phyloP scores from a whole-genome alignment of 768 basidiomycete genomes.

The Russula sp. region DNA sequence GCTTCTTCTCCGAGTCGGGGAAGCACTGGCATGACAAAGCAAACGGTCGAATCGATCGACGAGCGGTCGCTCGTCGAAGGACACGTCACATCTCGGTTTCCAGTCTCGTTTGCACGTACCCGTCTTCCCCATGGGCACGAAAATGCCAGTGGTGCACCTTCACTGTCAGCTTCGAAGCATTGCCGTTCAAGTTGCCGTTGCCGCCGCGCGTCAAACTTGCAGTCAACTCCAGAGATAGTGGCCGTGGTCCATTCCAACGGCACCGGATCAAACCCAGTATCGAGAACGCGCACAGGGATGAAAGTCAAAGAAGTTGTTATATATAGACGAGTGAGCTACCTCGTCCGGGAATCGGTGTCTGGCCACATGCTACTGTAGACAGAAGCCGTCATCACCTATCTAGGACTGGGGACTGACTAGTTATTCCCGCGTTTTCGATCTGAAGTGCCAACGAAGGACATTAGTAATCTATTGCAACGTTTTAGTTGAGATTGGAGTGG shows the following conservation, averaged over 20 bases:
- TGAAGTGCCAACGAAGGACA: background rate
- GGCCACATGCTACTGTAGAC: background rate
- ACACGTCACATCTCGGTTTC: constrained; percentile 23
- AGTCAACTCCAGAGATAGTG: background rate
- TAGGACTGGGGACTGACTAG: background rate
- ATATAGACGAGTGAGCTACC: background rate
- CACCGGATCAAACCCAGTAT: background rate
- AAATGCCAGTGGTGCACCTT: background rate
- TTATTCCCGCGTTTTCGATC: background rate
- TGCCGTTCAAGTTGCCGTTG: no score
- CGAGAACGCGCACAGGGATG: background rate
- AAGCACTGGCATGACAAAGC: background rate
- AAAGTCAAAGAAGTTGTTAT: constrained; percentile 2
- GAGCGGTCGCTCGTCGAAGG: constrained; percentile 9
- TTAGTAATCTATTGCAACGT: no score
- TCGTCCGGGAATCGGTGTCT: constrained; percentile 4
- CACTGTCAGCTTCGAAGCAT: constrained; percentile 4
- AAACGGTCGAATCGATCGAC: constrained; percentile 9
- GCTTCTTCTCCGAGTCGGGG: background rate
- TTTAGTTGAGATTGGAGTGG: background rate
- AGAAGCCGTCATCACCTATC: no score
- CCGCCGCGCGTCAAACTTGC: background rate
- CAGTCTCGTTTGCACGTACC: constrained; percentile 15
- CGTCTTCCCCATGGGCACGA: background rate
- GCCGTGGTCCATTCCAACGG: background rate